Conservation (phyloP, 2,329 filamentous ascomycete species). For the Lasiodiplodia sp. region DNA sequence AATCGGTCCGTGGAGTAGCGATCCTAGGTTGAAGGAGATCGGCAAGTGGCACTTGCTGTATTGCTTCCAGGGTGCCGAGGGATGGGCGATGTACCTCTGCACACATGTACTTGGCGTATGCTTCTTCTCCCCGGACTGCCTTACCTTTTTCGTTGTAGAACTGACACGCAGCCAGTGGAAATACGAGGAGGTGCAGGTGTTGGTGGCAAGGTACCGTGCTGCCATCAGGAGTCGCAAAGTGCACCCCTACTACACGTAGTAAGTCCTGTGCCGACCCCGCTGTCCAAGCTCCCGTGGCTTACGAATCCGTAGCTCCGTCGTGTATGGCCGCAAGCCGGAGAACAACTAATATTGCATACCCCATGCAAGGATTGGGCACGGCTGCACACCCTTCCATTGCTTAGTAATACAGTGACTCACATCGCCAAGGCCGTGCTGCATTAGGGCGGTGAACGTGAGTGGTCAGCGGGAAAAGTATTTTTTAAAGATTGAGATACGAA, state of each 20-base stretch:
- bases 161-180: slow-evolving; percentile 18
- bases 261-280: neutral
- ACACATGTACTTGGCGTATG: slow-evolving; percentile 27
- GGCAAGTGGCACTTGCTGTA: slow-evolving; percentile 46
- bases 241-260: slow-evolving; percentile 25
- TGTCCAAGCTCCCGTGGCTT: neutral
- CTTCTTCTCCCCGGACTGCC: too few relatives aligned
- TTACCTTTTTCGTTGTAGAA: neutral
- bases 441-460: neutral
- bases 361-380: neutral
- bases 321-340: slow-evolving; percentile 25
- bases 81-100: slow-evolving; percentile 25
- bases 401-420: neutral
- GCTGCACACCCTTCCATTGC: neutral
- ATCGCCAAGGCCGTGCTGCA: neutral
- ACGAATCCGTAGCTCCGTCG: slow-evolving; percentile 8
- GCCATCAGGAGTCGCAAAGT: slow-evolving; percentile 25
- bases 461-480: neutral
- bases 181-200: slow-evolving; percentile 26
- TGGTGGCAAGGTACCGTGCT: slow-evolving; percentile 19
- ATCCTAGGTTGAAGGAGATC: slow-evolving; percentile 59
- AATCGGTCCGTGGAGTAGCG: slow-evolving; percentile 37
- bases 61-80: slow-evolving; percentile 36
- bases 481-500: neutral
- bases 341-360: neutral